Conservation (phyloP, 2,329 filamentous ascomycete species). For the Blumeria hordei region DNA sequence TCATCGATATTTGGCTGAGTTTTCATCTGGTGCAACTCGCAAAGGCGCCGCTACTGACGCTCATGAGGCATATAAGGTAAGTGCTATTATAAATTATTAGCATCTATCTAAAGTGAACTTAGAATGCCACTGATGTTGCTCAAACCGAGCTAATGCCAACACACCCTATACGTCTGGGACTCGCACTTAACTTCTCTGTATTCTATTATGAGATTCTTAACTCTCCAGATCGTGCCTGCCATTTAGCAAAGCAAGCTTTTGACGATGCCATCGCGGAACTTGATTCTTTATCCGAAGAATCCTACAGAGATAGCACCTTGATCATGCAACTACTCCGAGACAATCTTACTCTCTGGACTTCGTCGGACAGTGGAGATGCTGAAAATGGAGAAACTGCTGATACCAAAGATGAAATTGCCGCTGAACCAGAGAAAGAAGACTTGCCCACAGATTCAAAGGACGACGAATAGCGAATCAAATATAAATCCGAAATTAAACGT, state of each 20-base stretch:
- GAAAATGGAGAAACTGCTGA: constrained; percentile 32
- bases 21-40: constrained; percentile 77
- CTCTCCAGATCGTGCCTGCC: constrained; percentile 91
- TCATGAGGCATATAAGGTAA: constrained; percentile 93
- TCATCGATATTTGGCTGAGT: constrained; percentile 87
- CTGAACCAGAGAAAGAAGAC: no score
- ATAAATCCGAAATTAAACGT: no score
- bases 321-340: constrained; percentile 98
- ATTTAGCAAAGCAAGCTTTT: constrained; percentile 96
- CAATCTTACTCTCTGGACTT: constrained; percentile 96
- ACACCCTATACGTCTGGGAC: constrained; percentile 90
- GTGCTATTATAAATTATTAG: constrained; percentile 9
- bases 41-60: constrained; percentile 69
- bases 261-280: constrained; percentile 95
- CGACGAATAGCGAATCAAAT: no score
- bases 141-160: constrained; percentile 94
- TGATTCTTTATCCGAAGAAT: constrained; percentile 91
- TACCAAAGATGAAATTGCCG: not conserved
- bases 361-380: constrained; percentile 63
- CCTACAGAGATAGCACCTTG: constrained; percentile 93
- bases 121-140: constrained; percentile 94
- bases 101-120: constrained; percentile 2
- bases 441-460: no score
- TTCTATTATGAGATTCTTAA: constrained; percentile 99
- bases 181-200: constrained; percentile 96